A percentile compares a stretch with the other conserved stretches of the same genome.
These are phyloP conservation scores for Macadamia integrifolia DNA, from an alignment of 164 flowering plant genomes.

Conservation along the genomic window DNA sequence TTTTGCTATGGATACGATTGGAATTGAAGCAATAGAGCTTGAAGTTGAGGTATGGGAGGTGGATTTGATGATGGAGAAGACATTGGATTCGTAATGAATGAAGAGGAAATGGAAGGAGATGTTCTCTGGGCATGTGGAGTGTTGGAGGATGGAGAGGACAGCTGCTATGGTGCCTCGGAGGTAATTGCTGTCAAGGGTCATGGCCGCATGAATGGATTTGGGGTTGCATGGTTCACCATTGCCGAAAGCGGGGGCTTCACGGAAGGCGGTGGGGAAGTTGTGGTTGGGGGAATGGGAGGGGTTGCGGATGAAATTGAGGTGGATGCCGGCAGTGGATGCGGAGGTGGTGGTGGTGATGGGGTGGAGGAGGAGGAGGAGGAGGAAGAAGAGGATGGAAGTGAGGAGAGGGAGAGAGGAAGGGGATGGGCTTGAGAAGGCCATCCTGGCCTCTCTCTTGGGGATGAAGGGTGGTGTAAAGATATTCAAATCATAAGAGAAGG, in stretches of 20 bases:
- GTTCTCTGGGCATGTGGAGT: constrained; percentile 68
- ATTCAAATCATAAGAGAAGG: too few species aligned
- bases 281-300: constrained; percentile 4
- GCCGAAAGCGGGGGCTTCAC: constrained; percentile 65
- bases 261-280: constrained; percentile 36
- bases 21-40: constrained; percentile 46
- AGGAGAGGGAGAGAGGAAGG: constrained; percentile 30
- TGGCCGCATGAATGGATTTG: constrained; percentile 43
- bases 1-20: constrained; percentile 39
- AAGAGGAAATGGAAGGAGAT: constrained; percentile 59
- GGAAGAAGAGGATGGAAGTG: constrained; percentile 30
- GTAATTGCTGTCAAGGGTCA: constrained; percentile 68
- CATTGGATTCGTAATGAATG: constrained; percentile 20
- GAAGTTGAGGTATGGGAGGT: constrained; percentile 62
- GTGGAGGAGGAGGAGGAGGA: constrained; percentile 42
- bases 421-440: constrained; percentile 42
- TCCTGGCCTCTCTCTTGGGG: constrained; percentile 24
- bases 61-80: constrained; percentile 33
- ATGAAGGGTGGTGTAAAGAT: too few species aligned
- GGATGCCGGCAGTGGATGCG: constrained; percentile 17
- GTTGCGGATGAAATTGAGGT: constrained; percentile 19
- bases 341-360: constrained; percentile 21
- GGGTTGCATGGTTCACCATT: constrained; percentile 41
- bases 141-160: constrained; percentile 54
- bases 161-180: constrained; percentile 75